Evolutionary conservation across 257 asterid species (phyloP).

Genomic region (Hygrophila difformis): DNA sequence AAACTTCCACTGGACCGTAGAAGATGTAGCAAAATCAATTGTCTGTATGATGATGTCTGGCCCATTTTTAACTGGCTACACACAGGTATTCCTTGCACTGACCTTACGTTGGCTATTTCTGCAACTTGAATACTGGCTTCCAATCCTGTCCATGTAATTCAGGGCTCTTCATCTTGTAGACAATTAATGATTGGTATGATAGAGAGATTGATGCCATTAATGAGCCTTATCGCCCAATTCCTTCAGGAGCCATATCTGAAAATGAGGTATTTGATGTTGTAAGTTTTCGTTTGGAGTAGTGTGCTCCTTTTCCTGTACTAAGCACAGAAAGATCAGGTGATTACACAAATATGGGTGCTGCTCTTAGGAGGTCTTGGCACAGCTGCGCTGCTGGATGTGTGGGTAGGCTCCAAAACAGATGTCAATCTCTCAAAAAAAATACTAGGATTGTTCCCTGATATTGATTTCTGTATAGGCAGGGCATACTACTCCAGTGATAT

Average conservation of each 20-base stretch:
- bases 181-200: conserved; percentile 94
- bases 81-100: conserved; percentile 52
- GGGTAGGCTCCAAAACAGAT: conserved; percentile 59
- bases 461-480: conserved; percentile 57
- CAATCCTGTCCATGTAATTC: conserved; percentile 12
- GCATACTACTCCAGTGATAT: conserved; percentile 69
- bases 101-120: background rate
- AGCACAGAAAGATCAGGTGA: conserved; percentile 41
- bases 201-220: conserved; percentile 94
- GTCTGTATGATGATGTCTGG: conserved; percentile 97
- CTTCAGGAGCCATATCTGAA: conserved; percentile 85
- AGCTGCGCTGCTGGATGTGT: conserved; percentile 78
- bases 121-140: conserved; percentile 17
- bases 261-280: conserved; percentile 45
- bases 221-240: conserved; percentile 96
- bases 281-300: conserved; percentile 6
- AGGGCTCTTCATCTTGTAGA: conserved; percentile 33
- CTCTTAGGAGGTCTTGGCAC: conserved; percentile 82
- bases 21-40: conserved; percentile 78
- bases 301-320: conserved; percentile 15
- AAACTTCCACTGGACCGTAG: conserved; percentile 82
- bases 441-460: conserved; percentile 12
- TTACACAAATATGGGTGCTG: conserved; percentile 93
- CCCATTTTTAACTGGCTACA: conserved; percentile 88
- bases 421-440: conserved; percentile 8